Evolutionary conservation across 1,284 basidiomycete genomes (phyloP).

Genomic region (Paramarasmius palmivorus): DNA sequence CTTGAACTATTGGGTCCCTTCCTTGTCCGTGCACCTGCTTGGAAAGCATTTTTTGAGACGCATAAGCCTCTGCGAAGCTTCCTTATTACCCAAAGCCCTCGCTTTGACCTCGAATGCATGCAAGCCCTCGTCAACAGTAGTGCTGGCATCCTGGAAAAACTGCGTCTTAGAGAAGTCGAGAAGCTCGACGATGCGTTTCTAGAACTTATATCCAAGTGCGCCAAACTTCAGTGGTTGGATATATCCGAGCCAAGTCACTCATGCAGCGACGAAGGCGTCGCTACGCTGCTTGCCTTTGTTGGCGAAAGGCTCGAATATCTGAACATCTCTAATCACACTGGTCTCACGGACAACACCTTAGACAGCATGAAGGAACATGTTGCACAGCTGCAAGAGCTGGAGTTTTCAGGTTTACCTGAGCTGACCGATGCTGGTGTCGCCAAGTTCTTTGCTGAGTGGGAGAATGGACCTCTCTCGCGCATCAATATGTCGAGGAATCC

Average conservation of each 20-base stretch:
- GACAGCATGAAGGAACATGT: conserved; percentile 63
- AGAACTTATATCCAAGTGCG: conserved; percentile 42
- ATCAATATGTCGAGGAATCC: conserved; percentile 68
- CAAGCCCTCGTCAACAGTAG: conserved; percentile 65
- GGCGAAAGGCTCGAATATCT: conserved; percentile 53
- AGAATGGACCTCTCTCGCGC: conserved; percentile 46
- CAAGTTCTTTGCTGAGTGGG: conserved; percentile 60
- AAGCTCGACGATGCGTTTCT: conserved; percentile 70
- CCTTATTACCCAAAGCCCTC: conserved; percentile 83
- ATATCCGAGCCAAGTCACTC: conserved; percentile 54
- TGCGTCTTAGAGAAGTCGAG: conserved; percentile 83
- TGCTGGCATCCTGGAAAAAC: conserved; percentile 55
- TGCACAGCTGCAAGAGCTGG: conserved; percentile 54
- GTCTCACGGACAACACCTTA: conserved; percentile 69
- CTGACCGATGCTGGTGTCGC: conserved; percentile 73
- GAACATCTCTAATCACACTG: conserved; percentile 62
- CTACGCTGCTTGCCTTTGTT: conserved; percentile 51
- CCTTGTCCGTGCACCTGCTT: conserved; percentile 76
- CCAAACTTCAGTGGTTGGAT: conserved; percentile 56
- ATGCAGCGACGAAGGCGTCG: conserved; percentile 60
- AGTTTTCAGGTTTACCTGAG: conserved; percentile 57
- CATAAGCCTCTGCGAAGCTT: conserved; percentile 69
- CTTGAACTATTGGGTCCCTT: conserved; percentile 90
- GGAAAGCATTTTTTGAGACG: conserved; percentile 75
- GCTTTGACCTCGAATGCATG: conserved; percentile 81